A percentile compares a stretch with the other conserved stretches of the same genome.
Conservation (phyloP, 768 basidiomycete species). For the Suillus subluteus region DNA sequence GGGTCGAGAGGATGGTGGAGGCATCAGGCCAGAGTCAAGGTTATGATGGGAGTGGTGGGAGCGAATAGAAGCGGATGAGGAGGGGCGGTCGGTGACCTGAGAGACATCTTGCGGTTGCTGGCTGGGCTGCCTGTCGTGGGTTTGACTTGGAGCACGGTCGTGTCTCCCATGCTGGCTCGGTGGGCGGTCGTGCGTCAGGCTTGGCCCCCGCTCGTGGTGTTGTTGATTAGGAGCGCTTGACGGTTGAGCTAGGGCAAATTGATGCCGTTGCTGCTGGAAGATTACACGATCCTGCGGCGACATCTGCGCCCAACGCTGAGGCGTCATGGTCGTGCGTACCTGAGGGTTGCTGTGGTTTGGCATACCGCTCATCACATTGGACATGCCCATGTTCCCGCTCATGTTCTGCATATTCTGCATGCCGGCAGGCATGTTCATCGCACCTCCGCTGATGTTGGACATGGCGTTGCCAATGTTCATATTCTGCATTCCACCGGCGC, state of each 20-base stretch:
- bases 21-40: slow-evolving; percentile 28
- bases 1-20: slow-evolving; percentile 29
- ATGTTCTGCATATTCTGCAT: slow-evolving; percentile 28
- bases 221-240: slow-evolving; percentile 21
- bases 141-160: slow-evolving; percentile 27
- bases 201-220: slow-evolving; percentile 25
- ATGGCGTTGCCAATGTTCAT: slow-evolving; percentile 21
- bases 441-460: slow-evolving; percentile 14
- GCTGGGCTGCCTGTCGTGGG: slow-evolving; percentile 24
- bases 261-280: slow-evolving; percentile 34
- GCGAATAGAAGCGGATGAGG: slow-evolving; percentile 31
- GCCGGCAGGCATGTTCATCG: slow-evolving; percentile 30
- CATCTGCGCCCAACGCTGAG: slow-evolving; percentile 33
- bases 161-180: slow-evolving; percentile 28
- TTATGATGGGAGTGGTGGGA: slow-evolving; percentile 31
- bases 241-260: slow-evolving; percentile 17
- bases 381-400: slow-evolving; percentile 22
- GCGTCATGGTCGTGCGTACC: slow-evolving; percentile 25
- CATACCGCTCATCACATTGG: slow-evolving; percentile 15
- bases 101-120: slow-evolving; percentile 6
- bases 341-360: slow-evolving; percentile 14
- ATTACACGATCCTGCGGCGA: slow-evolving; percentile 31
- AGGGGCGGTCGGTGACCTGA: slow-evolving; percentile 26
- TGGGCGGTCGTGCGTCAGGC: slow-evolving; percentile 27
- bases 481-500: slow-evolving; percentile 26